Base-by-base conservation (phyloP, 1,284 basidiomycete species). In the Ustilago esculenta region DNA sequence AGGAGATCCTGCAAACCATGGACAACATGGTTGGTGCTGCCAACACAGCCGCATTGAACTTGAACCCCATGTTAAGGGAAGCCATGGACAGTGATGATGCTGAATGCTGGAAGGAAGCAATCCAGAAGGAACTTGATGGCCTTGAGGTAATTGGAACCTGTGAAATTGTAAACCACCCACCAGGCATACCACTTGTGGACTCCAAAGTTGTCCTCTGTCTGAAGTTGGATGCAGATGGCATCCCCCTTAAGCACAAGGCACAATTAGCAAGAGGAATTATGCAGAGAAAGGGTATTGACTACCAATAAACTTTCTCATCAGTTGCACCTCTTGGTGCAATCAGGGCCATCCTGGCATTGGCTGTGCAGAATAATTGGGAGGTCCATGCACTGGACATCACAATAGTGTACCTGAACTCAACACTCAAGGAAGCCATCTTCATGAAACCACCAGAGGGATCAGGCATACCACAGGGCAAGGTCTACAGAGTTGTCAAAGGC, bases 121-220 rank as follows among this genome's bases (percentile, higher is more conserved):
- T 51, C 6, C 17, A 29, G 11, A 51, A 40, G 30, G 48, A 42
- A 29, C 25, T 41, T 17, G 37, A 33, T 5, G 48, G 48, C 8
- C 29, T 51, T 11, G 48, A 51, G n/a, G 37, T 27, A 15, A 51
- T 51, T 37, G 45, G 45, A 5, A 48, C 45, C 6, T 48, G 45
- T 32, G 12, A 48, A 18, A 27, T 49, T 18, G 47, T 39, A 5
- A 36, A 49, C 17, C 11, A 9, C 4, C 47, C 47, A 5, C 23
- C 6, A 6, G 27, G 27, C 4, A 11, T 7, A 5, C 18, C 15
- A 10, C 8, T 35, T 15, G 45, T 47, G 1, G 45, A 37, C 23
- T 29, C 45, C 9, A 49, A 49, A 20, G 30, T 37, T 37, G 46
- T 49, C n/a, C 25, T 39, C 25, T 30, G 44, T 18, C 27, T 33